phyloP scores from a whole-genome alignment of 345 rosid species.

The Pseudoturritis turrita region DNA sequence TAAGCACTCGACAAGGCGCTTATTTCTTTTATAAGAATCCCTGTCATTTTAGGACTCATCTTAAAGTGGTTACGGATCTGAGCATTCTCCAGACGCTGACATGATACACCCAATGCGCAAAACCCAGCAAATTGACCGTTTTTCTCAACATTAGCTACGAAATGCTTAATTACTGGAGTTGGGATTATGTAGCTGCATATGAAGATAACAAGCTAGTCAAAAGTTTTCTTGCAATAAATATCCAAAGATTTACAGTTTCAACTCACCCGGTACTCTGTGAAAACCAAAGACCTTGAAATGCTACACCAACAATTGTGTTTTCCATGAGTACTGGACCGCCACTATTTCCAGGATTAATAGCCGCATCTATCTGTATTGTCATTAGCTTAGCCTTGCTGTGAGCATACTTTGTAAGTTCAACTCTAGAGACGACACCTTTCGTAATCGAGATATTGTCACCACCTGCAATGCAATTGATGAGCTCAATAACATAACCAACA shows the following conservation, averaged over 20 bases:
- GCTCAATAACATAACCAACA: slow-evolving; percentile 38
- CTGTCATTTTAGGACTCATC: slow-evolving; percentile 57
- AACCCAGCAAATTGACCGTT: slow-evolving; percentile 49
- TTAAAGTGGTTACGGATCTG: slow-evolving; percentile 51
- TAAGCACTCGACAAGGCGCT: slow-evolving; percentile 54
- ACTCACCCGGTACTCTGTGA: slow-evolving; percentile 52
- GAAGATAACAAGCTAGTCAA: not conserved
- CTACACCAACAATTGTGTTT: slow-evolving; percentile 67
- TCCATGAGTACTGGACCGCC: slow-evolving; percentile 80
- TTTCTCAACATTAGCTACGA: not conserved
- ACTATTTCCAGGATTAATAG: slow-evolving; percentile 72
- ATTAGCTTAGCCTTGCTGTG: slow-evolving; percentile 63
- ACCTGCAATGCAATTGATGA: slow-evolving; percentile 39
- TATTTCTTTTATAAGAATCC: slow-evolving; percentile 56
- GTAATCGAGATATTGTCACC: slow-evolving; percentile 79
- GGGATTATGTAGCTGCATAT: slow-evolving; percentile 29
- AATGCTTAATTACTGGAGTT: not conserved
- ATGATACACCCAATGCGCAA: slow-evolving; percentile 57
- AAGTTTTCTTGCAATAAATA: not conserved
- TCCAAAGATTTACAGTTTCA: not conserved
- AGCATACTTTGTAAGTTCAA: slow-evolving; percentile 61
- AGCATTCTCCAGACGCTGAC: slow-evolving; percentile 59
- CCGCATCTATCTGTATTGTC: slow-evolving; percentile 84
- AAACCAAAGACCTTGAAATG: slow-evolving; percentile 59
- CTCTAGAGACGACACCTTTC: slow-evolving; percentile 75